Conservation (phyloP, 305 asterid genomes). For the Coffea humblotiana region DNA sequence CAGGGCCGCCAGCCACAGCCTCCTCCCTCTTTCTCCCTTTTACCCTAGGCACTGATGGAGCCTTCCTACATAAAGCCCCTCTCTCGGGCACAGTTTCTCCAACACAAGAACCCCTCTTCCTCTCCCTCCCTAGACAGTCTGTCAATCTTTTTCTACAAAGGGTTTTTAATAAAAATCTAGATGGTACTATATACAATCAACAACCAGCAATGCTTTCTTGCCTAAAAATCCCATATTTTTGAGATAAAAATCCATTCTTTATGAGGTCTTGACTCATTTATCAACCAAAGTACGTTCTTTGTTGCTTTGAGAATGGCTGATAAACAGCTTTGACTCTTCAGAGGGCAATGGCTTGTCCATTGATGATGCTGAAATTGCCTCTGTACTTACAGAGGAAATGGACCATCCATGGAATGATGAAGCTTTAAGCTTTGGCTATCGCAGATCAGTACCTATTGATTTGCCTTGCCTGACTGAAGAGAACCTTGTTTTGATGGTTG, state of each 20-base stretch:
- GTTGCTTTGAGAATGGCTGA: slow-evolving; percentile 43
- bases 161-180: slow-evolving; percentile 30
- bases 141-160: slow-evolving; percentile 19
- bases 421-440: slow-evolving; percentile 30
- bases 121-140: slow-evolving; percentile 9
- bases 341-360: slow-evolving; percentile 39
- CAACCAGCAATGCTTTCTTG: slow-evolving; percentile 14
- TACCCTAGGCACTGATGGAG: slow-evolving; percentile 59
- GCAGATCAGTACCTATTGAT: slow-evolving; percentile 38
- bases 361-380: slow-evolving; percentile 41
- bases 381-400: slow-evolving; percentile 23
- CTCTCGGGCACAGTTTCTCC: slow-evolving; percentile 39
- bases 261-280: slow-evolving; percentile 33
- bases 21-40: slow-evolving; percentile 39
- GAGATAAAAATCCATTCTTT: slow-evolving; percentile 23
- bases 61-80: slow-evolving; percentile 56
- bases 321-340: slow-evolving; percentile 37
- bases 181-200: slow-evolving; percentile 31
- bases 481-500: slow-evolving; percentile 51
- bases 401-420: slow-evolving; percentile 32
- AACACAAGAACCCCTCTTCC: slow-evolving; percentile 24
- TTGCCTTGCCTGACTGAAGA: slow-evolving; percentile 49
- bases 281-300: slow-evolving; percentile 18
- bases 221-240: slow-evolving; percentile 37
- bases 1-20: slow-evolving; percentile 7